phyloP scores from a whole-genome alignment of 1,284 basidiomycete genomes.

The Cryptococcus sp. region DNA sequence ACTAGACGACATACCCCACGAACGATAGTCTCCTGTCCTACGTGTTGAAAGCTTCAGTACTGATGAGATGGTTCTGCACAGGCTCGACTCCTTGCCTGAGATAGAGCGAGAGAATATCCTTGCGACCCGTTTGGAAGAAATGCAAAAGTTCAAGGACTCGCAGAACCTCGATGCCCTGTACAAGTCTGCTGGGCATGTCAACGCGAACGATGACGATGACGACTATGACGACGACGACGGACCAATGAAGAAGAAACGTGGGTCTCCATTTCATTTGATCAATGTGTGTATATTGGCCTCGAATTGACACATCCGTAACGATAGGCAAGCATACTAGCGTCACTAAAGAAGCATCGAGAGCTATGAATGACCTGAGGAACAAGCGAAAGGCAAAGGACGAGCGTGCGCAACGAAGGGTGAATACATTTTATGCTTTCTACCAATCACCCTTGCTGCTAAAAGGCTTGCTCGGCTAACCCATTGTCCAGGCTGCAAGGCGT shows the following conservation, averaged over 20 bases:
- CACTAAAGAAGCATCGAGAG: conserved; percentile 77
- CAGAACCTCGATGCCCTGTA: conserved; percentile 72
- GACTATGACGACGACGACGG: conserved; percentile 36
- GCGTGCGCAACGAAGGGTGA: conserved; percentile 35
- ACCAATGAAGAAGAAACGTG: conserved; percentile 56
- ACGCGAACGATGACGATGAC: conserved; percentile 39
- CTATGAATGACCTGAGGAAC: conserved; percentile 79
- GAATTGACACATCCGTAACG: conserved; percentile 29
- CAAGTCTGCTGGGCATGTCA: conserved; percentile 55
- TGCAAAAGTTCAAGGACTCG: conserved; percentile 73
- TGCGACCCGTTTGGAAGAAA: conserved; percentile 74
- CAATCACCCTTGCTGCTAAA: too few species aligned
- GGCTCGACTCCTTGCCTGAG: conserved; percentile 77
- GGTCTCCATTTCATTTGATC: conserved; percentile 47
- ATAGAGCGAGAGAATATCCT: conserved; percentile 85
- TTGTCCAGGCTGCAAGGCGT: conserved; percentile 43
- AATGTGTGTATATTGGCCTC: not conserved
- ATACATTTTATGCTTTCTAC: conserved; percentile 1
- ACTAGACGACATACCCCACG: too few species aligned
- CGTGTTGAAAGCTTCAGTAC: too few species aligned
- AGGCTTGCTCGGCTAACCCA: conserved; percentile 2
- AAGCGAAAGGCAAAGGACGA: conserved; percentile 65
- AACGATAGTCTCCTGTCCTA: too few species aligned
- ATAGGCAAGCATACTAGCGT: conserved; percentile 74
- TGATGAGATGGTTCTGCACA: conserved; percentile 44